phyloP scores from a whole-genome alignment of 1,284 basidiomycete genomes.

The Cryptococcus jaspeensis region DNA sequence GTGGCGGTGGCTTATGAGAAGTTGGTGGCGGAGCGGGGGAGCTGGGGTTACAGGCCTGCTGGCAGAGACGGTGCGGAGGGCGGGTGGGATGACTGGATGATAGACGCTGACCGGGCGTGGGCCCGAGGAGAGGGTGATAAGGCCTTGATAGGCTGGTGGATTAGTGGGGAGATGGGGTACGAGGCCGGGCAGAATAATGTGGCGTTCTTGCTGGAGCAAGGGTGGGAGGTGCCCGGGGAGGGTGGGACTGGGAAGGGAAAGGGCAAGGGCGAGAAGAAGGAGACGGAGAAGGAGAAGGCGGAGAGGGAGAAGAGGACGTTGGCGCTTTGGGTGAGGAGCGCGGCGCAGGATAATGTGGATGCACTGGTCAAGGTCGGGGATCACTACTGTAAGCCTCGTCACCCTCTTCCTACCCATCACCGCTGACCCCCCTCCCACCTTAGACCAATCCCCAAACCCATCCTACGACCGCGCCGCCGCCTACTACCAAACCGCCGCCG shows the following conservation, averaged over 20 bases:
- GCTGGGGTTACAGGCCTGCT: no score
- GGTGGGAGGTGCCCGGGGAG: slow-evolving; percentile 49
- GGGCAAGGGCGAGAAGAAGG: slow-evolving; percentile 46
- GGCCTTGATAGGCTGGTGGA: slow-evolving; percentile 82
- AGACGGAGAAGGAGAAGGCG: background rate
- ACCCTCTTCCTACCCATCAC: background rate
- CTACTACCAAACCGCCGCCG: slow-evolving; percentile 87
- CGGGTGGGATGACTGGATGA: slow-evolving; percentile 66
- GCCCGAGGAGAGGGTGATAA: slow-evolving; percentile 62
- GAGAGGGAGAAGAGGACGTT: slow-evolving; percentile 60
- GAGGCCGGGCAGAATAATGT: slow-evolving; percentile 96
- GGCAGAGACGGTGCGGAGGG: no score
- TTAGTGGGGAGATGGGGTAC: slow-evolving; percentile 86
- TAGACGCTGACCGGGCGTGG: slow-evolving; percentile 80
- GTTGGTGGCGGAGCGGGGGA: slow-evolving; percentile 78
- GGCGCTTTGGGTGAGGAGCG: slow-evolving; percentile 91
- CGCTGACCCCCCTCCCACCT: background rate
- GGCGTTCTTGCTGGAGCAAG: slow-evolving; percentile 85
- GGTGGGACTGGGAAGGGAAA: background rate
- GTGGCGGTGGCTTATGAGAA: slow-evolving; percentile 82
- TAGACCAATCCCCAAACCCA: slow-evolving; percentile 8
- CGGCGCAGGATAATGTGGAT: slow-evolving; percentile 89
- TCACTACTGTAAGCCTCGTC: slow-evolving; percentile 68
- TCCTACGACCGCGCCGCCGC: slow-evolving; percentile 82
- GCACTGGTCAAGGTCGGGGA: slow-evolving; percentile 95